phyloP scores from a whole-genome alignment of 441 rosid species.

The Flueggea neowawraea region DNA sequence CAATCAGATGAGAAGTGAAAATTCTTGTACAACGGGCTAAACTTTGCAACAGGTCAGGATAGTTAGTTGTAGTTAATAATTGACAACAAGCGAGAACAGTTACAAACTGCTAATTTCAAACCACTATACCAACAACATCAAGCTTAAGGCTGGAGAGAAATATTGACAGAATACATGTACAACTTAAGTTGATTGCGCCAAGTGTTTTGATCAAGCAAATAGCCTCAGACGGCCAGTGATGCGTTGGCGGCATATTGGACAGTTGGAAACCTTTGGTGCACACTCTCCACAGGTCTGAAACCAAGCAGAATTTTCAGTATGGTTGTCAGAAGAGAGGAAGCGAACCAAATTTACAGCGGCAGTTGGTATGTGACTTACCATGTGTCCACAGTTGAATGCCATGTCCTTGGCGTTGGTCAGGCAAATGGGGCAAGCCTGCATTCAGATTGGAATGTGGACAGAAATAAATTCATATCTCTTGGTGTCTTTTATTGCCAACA shows the following conservation, averaged over 20 bases:
- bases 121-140: no score
- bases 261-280: constrained; percentile 47
- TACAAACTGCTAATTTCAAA: no score
- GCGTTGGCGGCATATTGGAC: constrained; percentile 75
- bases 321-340: background rate
- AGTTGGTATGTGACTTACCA: constrained; percentile 35
- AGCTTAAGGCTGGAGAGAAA: no score
- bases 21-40: no score
- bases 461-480: background rate
- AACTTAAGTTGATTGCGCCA: no score
- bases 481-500: background rate
- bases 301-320: constrained; percentile 4
- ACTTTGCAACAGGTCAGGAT: no score
- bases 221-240: constrained; percentile 61
- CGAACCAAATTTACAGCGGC: background rate
- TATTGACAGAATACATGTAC: no score
- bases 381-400: constrained; percentile 84
- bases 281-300: constrained; percentile 75
- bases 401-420: constrained; percentile 53
- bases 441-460: constrained; percentile 5
- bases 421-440: constrained; percentile 76
- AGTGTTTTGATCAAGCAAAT: constrained; percentile 30
- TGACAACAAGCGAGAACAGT: no score
- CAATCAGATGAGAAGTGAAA: no score
- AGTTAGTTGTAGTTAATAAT: no score